Conservation (phyloP, 163 green algal species). For the Picocystis sp. region DNA sequence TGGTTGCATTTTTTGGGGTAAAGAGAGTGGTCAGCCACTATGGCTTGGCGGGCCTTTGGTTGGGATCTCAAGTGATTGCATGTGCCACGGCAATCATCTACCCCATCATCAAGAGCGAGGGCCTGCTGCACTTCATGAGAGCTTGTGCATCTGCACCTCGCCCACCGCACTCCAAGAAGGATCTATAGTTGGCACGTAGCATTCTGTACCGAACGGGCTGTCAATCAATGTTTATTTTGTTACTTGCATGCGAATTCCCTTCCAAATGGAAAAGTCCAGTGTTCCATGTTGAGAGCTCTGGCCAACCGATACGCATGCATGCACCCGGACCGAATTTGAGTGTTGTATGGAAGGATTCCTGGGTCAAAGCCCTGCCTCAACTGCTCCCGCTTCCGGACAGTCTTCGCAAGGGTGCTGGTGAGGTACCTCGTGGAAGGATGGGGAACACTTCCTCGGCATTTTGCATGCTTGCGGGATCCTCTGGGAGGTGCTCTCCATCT, state of each 20-base stretch:
- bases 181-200: background rate
- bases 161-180: background rate
- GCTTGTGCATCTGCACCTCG: constrained; percentile 1
- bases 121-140: constrained; percentile 20
- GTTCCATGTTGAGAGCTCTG: background rate
- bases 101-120: constrained; percentile 88
- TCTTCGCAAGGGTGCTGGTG: background rate
- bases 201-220: background rate
- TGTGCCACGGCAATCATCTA: constrained; percentile 83
- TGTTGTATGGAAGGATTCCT: no score
- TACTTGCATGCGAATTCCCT: no score
- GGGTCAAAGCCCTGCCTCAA: no score
- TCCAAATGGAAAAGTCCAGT: background rate
- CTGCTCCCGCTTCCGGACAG: no score
- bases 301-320: background rate
- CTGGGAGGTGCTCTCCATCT: background rate
- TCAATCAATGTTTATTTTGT: no score
- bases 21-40: background rate
- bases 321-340: background rate
- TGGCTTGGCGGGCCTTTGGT: constrained; percentile 35
- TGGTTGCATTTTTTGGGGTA: constrained; percentile 24
- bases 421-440: background rate
- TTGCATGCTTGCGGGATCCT: background rate
- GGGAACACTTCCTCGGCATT: background rate
- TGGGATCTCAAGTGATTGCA: constrained; percentile 53